Evolutionary conservation across 768 basidiomycete species (phyloP).

Genomic region (Pleurotus cornucopiae): DNA sequence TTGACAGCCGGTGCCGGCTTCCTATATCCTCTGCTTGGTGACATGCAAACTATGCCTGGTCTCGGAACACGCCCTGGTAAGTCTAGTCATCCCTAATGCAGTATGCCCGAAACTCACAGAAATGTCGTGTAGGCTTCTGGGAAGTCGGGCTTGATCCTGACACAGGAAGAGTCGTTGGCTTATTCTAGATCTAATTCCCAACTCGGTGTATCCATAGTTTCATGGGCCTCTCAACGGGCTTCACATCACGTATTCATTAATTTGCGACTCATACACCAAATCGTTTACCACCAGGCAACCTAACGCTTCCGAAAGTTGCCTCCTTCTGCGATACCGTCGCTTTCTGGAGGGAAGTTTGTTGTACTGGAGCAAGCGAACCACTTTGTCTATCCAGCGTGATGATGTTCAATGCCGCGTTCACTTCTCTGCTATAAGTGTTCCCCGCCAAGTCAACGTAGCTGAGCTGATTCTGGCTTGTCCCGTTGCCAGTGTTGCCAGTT

Average conservation of each 20-base stretch:
- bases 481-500: constrained; percentile 56
- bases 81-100: constrained; percentile 9
- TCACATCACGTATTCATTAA: background rate
- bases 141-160: constrained; percentile 80
- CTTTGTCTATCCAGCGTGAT: constrained; percentile 57
- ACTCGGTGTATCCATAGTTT: background rate
- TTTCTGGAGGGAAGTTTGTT: background rate
- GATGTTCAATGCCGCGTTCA: constrained; percentile 56
- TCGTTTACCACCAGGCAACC: constrained; percentile 17
- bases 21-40: constrained; percentile 91
- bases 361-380: constrained; percentile 39
- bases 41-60: constrained; percentile 99
- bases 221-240: no score
- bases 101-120: no score
- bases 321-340: background rate
- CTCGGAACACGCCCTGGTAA: constrained; percentile 85
- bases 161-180: constrained; percentile 78
- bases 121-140: constrained; percentile 67
- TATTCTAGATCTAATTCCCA: constrained; percentile 53
- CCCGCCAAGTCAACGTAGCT: constrained; percentile 52
- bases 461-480: constrained; percentile 68
- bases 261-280: background rate
- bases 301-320: background rate
- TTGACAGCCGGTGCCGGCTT: constrained; percentile 93
- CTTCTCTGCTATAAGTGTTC: constrained; percentile 59